phyloP scores from a whole-genome alignment of 306 rosid genomes.

The Ormosia emarginata region DNA sequence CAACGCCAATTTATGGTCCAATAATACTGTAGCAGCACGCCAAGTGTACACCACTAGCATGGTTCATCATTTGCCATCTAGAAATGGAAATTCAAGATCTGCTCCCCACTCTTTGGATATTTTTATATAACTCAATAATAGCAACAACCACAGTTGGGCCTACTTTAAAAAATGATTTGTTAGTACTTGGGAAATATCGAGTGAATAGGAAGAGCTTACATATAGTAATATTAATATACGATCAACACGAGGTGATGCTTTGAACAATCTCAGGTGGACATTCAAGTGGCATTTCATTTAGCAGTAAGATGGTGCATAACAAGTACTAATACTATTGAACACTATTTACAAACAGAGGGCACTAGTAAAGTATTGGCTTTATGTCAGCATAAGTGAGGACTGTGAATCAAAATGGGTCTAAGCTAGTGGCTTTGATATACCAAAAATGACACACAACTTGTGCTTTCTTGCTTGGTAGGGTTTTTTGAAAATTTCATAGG shows the following conservation, averaged over 20 bases:
- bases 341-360: background rate
- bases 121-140: background rate
- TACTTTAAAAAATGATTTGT: background rate
- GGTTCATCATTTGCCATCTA: background rate
- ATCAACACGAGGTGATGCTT: background rate
- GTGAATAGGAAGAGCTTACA: background rate
- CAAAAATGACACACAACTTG: background rate
- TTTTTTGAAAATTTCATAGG: background rate
- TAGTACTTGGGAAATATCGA: background rate
- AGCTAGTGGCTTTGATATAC: background rate
- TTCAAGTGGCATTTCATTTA: background rate
- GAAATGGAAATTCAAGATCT: slow-evolving; percentile 21
- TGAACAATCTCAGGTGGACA: background rate
- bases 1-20: background rate
- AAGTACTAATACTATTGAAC: background rate
- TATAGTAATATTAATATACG: background rate
- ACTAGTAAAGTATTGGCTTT: background rate
- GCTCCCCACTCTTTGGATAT: background rate
- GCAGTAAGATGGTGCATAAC: background rate
- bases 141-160: background rate
- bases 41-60: slow-evolving; percentile 31
- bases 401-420: background rate
- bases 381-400: background rate
- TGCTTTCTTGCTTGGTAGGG: background rate
- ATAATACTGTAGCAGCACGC: background rate